Evolutionary conservation across 2,329 filamentous ascomycete species (phyloP).

Genomic region (Microcyclosporella mali): DNA sequence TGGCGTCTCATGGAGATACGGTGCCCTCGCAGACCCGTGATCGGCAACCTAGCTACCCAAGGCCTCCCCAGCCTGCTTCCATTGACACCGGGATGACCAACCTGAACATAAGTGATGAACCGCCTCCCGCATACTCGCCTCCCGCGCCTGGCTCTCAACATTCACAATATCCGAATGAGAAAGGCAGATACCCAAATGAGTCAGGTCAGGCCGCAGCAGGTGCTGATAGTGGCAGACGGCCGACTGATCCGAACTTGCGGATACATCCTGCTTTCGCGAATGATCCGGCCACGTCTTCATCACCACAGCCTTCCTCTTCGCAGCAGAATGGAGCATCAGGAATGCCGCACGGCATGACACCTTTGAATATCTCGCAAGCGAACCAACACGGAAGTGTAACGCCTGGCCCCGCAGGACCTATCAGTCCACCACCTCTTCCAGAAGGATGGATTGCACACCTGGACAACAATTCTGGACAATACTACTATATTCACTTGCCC

Average conservation of each 20-base stretch:
- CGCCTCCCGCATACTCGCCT: slow-evolving; percentile 84
- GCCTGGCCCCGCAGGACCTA: slow-evolving; percentile 47
- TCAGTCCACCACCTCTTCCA: slow-evolving; percentile 84
- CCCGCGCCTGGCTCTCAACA: slow-evolving; percentile 38
- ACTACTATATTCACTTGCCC: slow-evolving; percentile 96
- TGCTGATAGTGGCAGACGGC: slow-evolving; percentile 20
- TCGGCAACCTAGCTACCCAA: slow-evolving; percentile 22
- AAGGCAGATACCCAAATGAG: slow-evolving; percentile 50
- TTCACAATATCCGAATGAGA: slow-evolving; percentile 70
- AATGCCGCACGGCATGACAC: slow-evolving; percentile 31
- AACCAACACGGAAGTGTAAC: slow-evolving; percentile 16
- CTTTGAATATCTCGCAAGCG: slow-evolving; percentile 36
- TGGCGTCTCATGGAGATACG: slow-evolving; percentile 36
- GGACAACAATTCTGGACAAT: slow-evolving; percentile 91
- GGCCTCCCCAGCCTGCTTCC: slow-evolving; percentile 43
- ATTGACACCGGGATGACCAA: slow-evolving; percentile 75
- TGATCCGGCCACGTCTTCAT: slow-evolving; percentile 47
- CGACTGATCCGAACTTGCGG: slow-evolving; percentile 39
- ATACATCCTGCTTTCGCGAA: slow-evolving; percentile 89
- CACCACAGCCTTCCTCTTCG: slow-evolving; percentile 40
- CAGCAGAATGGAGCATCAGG: slow-evolving; percentile 28
- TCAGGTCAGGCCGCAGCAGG: slow-evolving; percentile 22
- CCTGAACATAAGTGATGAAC: slow-evolving; percentile 72
- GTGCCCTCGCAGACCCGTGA: slow-evolving; percentile 14
- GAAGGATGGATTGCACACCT: slow-evolving; percentile 98